These are phyloP conservation scores for Yamadazyma takamatsuzukensis DNA, from an alignment of 805 yeast genomes.

Conservation along the genomic window DNA sequence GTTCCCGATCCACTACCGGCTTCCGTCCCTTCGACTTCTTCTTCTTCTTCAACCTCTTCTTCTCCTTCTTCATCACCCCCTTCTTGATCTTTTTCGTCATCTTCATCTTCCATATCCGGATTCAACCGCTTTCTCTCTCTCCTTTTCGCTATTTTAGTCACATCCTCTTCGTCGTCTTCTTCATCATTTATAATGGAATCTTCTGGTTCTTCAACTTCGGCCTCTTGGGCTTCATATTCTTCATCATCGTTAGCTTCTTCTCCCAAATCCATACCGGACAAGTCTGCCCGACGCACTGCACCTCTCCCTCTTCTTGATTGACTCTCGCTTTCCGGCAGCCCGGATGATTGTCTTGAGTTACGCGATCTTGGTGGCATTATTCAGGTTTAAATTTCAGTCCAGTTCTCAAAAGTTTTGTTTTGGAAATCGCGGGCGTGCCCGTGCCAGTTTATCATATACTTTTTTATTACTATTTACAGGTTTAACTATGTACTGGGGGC, in stretches of 20 bases:
- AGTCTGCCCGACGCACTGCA: slow-evolving; percentile 7
- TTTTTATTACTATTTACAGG: too few species aligned
- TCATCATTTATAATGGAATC: slow-evolving; percentile 9
- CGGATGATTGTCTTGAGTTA: slow-evolving; percentile 3
- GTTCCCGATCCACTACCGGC: slow-evolving; percentile 4
- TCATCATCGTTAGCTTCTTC: slow-evolving; percentile 16
- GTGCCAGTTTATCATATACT: too few species aligned
- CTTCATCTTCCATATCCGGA: slow-evolving; percentile 28
- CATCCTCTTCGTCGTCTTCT: slow-evolving; percentile 20
- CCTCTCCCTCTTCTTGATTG: slow-evolving; percentile 6
- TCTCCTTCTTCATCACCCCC: slow-evolving; percentile 21
- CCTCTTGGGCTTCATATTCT: slow-evolving; percentile 14
- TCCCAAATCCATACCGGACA: slow-evolving; percentile 17
- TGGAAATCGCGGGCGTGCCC: too few species aligned
- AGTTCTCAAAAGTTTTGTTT: too few species aligned
- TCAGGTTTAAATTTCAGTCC: background rate
- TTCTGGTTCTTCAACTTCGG: slow-evolving; percentile 12
- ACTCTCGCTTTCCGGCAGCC: background rate
- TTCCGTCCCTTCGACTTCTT: slow-evolving; percentile 13
- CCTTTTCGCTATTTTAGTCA: slow-evolving; percentile 14
- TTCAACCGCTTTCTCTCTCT: slow-evolving; percentile 17
- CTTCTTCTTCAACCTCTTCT: slow-evolving; percentile 20
- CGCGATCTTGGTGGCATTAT: slow-evolving; percentile 8
- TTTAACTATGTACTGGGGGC: slow-evolving; percentile 4
- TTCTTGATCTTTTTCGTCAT: slow-evolving; percentile 16